Percentiles rank a stretch among this genome's conserved stretches.
These are phyloP conservation scores for Penicillium pancosmium DNA, from an alignment of 495 filamentous ascomycete genomes.

Conservation along the genomic window DNA sequence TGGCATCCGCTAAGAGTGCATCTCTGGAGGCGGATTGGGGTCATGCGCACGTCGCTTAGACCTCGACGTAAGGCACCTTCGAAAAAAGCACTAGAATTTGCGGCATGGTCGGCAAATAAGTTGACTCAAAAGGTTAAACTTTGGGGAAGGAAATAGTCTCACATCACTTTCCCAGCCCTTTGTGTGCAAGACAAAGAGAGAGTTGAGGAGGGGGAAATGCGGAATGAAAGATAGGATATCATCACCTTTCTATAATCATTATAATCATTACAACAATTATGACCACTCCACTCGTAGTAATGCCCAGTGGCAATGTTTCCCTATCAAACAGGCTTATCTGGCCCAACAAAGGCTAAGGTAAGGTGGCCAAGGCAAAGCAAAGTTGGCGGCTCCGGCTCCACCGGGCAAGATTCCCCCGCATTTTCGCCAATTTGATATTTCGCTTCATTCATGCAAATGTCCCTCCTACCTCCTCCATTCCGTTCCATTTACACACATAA, in stretches of 20 bases:
- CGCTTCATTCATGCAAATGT: not conserved
- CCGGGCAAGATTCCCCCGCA: slow-evolving; percentile 5
- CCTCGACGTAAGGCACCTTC: not conserved
- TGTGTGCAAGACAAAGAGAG: not conserved
- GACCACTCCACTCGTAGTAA: not conserved
- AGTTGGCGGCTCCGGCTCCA: not conserved
- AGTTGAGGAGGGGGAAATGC: not conserved
- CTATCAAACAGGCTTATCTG: slow-evolving; percentile 1
- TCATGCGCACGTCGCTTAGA: not conserved
- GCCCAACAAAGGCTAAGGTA: not conserved
- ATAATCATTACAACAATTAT: not conserved
- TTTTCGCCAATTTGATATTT: not conserved
- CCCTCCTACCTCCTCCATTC: not conserved
- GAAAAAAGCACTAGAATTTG: not conserved
- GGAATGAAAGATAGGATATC: not conserved
- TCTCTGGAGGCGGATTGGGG: not conserved
- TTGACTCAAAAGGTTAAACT: not conserved
- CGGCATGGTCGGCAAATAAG: not conserved
- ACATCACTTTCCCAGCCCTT: no score
- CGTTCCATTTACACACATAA: not conserved
- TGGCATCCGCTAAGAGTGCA: not conserved
- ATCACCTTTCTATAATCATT: not conserved
- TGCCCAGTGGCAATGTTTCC: slow-evolving; percentile 1
- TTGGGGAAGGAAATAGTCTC: no score
- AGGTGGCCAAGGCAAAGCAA: not conserved